These are phyloP conservation scores for Ceratobasidium sp. DNA, from an alignment of 1,284 basidiomycete genomes.

Conservation along the genomic window DNA sequence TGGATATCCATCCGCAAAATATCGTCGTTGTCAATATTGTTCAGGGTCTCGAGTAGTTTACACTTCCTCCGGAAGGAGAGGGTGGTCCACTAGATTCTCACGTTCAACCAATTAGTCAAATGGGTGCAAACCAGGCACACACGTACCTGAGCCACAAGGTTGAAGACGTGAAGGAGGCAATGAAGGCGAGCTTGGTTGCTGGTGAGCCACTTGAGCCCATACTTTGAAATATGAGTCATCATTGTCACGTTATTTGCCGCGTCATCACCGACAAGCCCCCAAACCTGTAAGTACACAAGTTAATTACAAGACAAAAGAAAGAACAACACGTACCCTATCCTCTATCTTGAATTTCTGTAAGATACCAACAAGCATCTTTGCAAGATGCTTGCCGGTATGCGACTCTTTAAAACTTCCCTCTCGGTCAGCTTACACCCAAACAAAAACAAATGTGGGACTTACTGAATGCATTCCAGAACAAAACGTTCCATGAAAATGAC, in stretches of 20 bases:
- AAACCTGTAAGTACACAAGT: neutral
- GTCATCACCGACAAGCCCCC: constrained; percentile 3
- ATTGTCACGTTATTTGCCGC: neutral
- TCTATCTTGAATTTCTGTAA: constrained; percentile 4
- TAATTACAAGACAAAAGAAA: no score
- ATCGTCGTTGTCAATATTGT: no score
- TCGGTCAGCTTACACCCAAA: neutral
- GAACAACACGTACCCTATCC: neutral
- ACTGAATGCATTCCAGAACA: constrained; percentile 14
- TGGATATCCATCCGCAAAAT: no score
- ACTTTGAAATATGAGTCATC: neutral
- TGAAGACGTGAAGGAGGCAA: constrained; percentile 9
- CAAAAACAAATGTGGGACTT: neutral
- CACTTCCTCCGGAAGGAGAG: no score
- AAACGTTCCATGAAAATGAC: neutral
- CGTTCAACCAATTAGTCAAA: no score
- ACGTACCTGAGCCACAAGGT: neutral
- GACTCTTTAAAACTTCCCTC: neutral
- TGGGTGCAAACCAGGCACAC: no score
- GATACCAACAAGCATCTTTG: neutral
- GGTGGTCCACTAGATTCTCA: no score
- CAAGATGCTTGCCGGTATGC: neutral
- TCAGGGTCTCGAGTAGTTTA: no score
- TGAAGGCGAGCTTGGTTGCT: neutral
- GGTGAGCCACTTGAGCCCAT: neutral